Percentiles rank a stretch among this genome's conserved stretches.
phyloP scores from a whole-genome alignment of 768 basidiomycete genomes.

The Panaeolus cyanescens region DNA sequence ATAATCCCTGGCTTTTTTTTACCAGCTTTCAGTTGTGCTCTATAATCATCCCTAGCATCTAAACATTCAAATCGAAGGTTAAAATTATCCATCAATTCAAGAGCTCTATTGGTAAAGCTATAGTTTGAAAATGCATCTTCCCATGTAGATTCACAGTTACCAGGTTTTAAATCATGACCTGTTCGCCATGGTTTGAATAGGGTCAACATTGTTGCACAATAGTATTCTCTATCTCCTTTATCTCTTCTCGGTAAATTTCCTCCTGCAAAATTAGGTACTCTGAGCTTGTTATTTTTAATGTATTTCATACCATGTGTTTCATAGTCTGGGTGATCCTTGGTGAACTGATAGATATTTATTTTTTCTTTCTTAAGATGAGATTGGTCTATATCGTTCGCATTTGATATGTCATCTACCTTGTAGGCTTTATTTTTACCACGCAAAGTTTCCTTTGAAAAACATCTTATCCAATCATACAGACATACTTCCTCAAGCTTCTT shows the following conservation, averaged over 20 bases:
- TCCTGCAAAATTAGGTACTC: slow-evolving; percentile 30
- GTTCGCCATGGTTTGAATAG: slow-evolving; percentile 30
- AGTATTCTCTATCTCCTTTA: slow-evolving; percentile 29
- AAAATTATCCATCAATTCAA: slow-evolving; percentile 22
- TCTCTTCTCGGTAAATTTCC: slow-evolving; percentile 26
- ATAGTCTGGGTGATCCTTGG: slow-evolving; percentile 20
- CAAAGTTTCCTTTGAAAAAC: not conserved
- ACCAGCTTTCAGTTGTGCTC: slow-evolving; percentile 15
- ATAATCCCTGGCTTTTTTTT: slow-evolving; percentile 7
- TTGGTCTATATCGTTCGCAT: too few species aligned
- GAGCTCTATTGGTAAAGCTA: slow-evolving; percentile 10
- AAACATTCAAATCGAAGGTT: slow-evolving; percentile 34
- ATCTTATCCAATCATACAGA: slow-evolving; percentile 7
- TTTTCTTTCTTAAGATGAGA: too few species aligned
- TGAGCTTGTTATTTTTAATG: not conserved
- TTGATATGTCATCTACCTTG: too few species aligned
- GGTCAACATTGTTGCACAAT: slow-evolving; percentile 31
- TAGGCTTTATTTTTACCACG: too few species aligned
- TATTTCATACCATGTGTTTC: slow-evolving; percentile 21
- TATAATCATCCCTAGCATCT: slow-evolving; percentile 35
- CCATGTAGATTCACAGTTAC: slow-evolving; percentile 31
- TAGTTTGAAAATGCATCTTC: slow-evolving; percentile 19
- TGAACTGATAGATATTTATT: slow-evolving; percentile 14
- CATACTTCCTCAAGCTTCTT: not conserved
- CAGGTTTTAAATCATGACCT: slow-evolving; percentile 22